These are phyloP conservation scores for Nicotiana obtusifolia DNA, from an alignment of 257 asterid species.

Conservation along the genomic window DNA sequence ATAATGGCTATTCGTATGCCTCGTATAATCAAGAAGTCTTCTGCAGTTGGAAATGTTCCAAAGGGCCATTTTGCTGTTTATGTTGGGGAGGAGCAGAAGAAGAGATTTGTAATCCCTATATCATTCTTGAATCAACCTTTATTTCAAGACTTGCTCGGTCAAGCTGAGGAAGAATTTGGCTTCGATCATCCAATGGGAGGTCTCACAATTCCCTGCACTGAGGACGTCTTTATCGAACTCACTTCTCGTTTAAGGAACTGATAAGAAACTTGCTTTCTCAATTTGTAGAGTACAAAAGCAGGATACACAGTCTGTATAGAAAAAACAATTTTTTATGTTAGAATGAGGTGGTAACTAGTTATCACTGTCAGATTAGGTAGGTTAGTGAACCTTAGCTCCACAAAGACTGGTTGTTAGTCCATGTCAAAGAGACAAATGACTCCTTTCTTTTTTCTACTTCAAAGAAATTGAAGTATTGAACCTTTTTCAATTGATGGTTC, in stretches of 20 bases:
- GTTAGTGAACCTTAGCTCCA: too few species aligned
- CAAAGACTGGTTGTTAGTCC: too few species aligned
- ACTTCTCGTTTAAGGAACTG: constrained; percentile 21
- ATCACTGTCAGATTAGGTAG: background rate
- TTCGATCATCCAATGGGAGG: constrained; percentile 58
- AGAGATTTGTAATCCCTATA: constrained; percentile 27
- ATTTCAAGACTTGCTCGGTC: constrained; percentile 36
- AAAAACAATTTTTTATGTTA: background rate
- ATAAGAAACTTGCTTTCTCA: background rate
- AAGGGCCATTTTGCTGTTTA: constrained; percentile 52
- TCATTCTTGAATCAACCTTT: constrained; percentile 33
- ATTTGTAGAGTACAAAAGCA: background rate
- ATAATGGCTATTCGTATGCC: background rate
- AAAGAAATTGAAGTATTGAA: background rate
- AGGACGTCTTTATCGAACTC: constrained; percentile 26
- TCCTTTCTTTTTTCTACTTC: background rate
- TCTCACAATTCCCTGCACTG: constrained; percentile 42
- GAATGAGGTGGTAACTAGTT: background rate
- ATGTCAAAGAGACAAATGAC: background rate
- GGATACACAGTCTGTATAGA: background rate
- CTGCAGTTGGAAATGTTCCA: constrained; percentile 22
- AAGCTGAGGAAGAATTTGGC: constrained; percentile 36
- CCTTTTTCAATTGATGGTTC: background rate
- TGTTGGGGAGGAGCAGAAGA: constrained; percentile 35
- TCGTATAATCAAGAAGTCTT: background rate